Conservation (phyloP, 441 rosid species). For the Raphanus hybrid region DNA sequence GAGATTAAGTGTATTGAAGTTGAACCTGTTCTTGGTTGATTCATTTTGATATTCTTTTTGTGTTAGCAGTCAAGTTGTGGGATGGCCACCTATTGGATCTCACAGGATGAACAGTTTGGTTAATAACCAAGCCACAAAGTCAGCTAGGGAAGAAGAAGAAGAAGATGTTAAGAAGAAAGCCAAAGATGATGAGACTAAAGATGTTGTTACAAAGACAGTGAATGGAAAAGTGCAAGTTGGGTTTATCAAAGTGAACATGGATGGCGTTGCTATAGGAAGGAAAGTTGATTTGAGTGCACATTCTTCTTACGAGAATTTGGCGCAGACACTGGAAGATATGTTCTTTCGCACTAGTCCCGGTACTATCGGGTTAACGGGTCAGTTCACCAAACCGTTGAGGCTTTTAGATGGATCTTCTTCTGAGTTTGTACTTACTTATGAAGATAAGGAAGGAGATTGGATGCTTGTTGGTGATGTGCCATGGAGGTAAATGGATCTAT, state of each 20-base stretch:
- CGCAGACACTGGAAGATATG: constrained; percentile 58
- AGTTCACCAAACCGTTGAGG: constrained; percentile 44
- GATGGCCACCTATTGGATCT: constrained; percentile 70
- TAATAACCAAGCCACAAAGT: constrained; percentile 50
- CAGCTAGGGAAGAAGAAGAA: constrained; percentile 56
- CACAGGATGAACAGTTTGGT: constrained; percentile 71
- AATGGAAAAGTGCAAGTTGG: constrained; percentile 50
- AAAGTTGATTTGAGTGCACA: constrained; percentile 65
- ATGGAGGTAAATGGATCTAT: constrained; percentile 52
- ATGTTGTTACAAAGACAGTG: constrained; percentile 45
- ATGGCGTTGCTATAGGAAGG: constrained; percentile 62
- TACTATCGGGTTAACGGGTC: constrained; percentile 45
- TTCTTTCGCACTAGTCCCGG: constrained; percentile 46
- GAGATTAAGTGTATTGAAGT: background rate
- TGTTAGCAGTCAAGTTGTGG: constrained; percentile 68
- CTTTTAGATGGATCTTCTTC: constrained; percentile 65
- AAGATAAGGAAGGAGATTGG: constrained; percentile 72
- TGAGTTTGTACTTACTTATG: constrained; percentile 67
- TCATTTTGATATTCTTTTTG: constrained; percentile 31
- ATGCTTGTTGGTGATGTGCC: constrained; percentile 78
- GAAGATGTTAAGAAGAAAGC: constrained; percentile 28
- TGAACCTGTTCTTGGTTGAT: constrained; percentile 16
- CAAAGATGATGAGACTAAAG: constrained; percentile 53
- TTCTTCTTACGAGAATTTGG: constrained; percentile 54
- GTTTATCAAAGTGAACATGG: constrained; percentile 65